A percentile compares a stretch with the other conserved stretches of the same genome.
phyloP scores from a whole-genome alignment of 2,329 filamentous ascomycete genomes.

The Penicillium hesseltinei region DNA sequence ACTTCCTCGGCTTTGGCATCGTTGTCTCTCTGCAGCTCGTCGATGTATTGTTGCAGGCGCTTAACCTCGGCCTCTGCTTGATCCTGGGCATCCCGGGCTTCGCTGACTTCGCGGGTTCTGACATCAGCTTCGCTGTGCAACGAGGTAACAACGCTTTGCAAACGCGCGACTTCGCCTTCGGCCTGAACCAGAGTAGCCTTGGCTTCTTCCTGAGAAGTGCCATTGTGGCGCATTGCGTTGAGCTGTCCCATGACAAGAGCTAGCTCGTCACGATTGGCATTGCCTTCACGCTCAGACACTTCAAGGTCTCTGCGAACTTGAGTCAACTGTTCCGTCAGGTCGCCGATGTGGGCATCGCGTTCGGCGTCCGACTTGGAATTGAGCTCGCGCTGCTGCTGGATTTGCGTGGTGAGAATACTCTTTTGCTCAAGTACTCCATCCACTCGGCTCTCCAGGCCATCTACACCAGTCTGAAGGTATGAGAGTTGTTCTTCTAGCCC shows the following conservation, averaged over 20 bases:
- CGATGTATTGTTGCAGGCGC: constrained; percentile 51
- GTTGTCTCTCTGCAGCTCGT: constrained; percentile 36
- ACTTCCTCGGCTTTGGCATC: constrained; percentile 16
- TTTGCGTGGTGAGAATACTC: constrained; percentile 81
- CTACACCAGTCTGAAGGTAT: constrained; percentile 75
- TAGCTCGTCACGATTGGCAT: constrained; percentile 42
- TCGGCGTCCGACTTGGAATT: constrained; percentile 78
- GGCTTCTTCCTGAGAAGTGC: constrained; percentile 35
- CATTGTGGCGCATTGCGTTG: constrained; percentile 41
- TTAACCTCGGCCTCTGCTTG: constrained; percentile 18
- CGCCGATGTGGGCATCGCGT: constrained; percentile 49
- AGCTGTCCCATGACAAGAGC: constrained; percentile 45
- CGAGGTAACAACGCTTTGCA: constrained; percentile 55
- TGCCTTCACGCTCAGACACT: constrained; percentile 47
- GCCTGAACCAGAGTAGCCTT: constrained; percentile 28
- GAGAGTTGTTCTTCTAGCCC: constrained; percentile 66
- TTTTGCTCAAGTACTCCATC: constrained; percentile 82
- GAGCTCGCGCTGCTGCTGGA: constrained; percentile 90
- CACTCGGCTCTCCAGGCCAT: constrained; percentile 74
- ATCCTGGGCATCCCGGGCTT: constrained; percentile 24
- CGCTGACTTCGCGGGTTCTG: constrained; percentile 21
- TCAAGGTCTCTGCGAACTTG: constrained; percentile 66
- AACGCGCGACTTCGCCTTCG: constrained; percentile 32
- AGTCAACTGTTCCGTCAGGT: constrained; percentile 49
- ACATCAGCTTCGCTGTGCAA: constrained; percentile 35